A percentile compares a stretch with the other conserved stretches of the same genome.
Evolutionary conservation across 2,329 filamentous ascomycete genomes (phyloP).

Genomic region (Pseudofabraea citricarpa): DNA sequence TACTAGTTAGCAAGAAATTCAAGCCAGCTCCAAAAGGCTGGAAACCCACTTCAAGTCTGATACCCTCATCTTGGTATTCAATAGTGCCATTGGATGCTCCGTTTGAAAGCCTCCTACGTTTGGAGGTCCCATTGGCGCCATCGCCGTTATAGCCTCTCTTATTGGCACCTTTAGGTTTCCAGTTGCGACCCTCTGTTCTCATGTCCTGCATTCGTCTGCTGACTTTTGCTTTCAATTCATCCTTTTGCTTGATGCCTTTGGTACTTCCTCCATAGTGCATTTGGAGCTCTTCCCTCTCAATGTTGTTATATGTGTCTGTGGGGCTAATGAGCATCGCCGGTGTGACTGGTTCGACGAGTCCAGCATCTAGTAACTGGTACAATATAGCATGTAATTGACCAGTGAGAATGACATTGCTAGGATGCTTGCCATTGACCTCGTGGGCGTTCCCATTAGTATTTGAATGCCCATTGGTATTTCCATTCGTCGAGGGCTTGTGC

Average conservation of each 20-base stretch:
- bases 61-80: conserved; percentile 35
- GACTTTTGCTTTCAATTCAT: conserved; percentile 54
- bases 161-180: conserved; percentile 42
- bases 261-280: conserved; percentile 47
- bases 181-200: conserved; percentile 35
- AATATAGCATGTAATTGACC: conserved; percentile 40
- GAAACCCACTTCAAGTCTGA: conserved; percentile 45
- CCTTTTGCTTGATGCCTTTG: conserved; percentile 62
- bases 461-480: conserved; percentile 23
- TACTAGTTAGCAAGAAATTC: conserved; percentile 20
- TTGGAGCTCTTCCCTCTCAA: conserved; percentile 58
- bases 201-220: conserved; percentile 47
- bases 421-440: conserved; percentile 14
- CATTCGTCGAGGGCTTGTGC: conserved; percentile 21
- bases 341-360: conserved; percentile 62
- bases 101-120: conserved; percentile 51
- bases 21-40: conserved; percentile 6
- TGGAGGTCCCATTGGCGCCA: conserved; percentile 28
- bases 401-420: conserved; percentile 12
- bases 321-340: conserved; percentile 53
- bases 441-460: conserved; percentile 8
- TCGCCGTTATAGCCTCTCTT: conserved; percentile 38
- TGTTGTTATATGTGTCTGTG: conserved; percentile 54
- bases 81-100: conserved; percentile 36
- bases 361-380: conserved; percentile 51